Evolutionary conservation across 176 grass and related monocot species (phyloP).

Genomic region (Ananas comosus): DNA sequence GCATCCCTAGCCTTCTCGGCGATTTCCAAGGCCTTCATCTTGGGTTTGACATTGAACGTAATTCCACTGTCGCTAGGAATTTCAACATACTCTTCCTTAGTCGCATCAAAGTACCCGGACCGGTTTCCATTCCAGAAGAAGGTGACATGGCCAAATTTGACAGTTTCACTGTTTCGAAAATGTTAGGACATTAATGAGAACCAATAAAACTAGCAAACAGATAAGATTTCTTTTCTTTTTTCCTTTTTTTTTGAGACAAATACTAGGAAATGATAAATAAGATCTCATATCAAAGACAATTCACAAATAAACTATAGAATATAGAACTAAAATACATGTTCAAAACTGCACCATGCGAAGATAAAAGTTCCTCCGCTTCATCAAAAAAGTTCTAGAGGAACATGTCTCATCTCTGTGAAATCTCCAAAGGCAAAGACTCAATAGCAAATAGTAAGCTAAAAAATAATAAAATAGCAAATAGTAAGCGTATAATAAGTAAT

Average conservation of each 20-base stretch:
- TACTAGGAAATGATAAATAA: too few relatives aligned
- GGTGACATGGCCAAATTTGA: conserved; percentile 98
- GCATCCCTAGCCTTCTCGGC: conserved; percentile 79
- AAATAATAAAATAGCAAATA: not conserved
- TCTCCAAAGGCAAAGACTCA: not conserved
- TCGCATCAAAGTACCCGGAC: conserved; percentile 81
- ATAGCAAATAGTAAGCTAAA: not conserved
- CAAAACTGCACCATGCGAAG: too few relatives aligned
- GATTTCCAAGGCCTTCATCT: conserved; percentile 97
- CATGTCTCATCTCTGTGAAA: not conserved
- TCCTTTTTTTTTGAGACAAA: too few relatives aligned
- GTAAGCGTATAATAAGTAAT: too few relatives aligned
- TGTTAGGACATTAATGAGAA: too few relatives aligned
- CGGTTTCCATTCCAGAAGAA: conserved; percentile 99
- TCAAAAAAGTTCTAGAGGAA: too few relatives aligned
- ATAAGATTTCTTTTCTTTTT: not conserved
- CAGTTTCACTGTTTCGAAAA: conserved; percentile 60
- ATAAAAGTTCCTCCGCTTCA: too few relatives aligned
- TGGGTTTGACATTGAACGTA: conserved; percentile 91
- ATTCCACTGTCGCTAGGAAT: conserved; percentile 91
- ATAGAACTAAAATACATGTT: too few relatives aligned
- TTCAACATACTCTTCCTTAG: conserved; percentile 88
- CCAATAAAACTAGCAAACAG: not conserved
- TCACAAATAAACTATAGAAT: too few relatives aligned
- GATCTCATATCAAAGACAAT: too few relatives aligned